A percentile compares a stretch with the other conserved stretches of the same genome.
Evolutionary conservation across 768 basidiomycete genomes (phyloP).

Genomic region (Russula sp.): DNA sequence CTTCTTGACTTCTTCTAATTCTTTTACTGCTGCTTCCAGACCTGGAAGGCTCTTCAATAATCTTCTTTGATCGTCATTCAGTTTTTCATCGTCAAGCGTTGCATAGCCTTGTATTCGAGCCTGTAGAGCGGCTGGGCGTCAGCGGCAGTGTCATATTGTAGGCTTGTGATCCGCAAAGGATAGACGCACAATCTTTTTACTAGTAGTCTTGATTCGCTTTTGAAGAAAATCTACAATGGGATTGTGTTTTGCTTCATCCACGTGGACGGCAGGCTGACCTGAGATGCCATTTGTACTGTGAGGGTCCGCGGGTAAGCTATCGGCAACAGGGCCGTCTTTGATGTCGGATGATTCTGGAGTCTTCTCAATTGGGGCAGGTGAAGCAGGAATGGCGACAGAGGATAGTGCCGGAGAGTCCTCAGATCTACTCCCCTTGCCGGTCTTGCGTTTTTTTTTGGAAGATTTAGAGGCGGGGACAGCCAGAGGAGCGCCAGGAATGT

Average conservation of each 20-base stretch:
- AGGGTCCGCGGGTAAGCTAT: conserved; percentile 12
- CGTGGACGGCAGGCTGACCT: conserved; percentile 20
- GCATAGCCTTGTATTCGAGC: conserved; percentile 67
- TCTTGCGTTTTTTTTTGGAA: conserved; percentile 63
- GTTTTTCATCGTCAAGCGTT: conserved; percentile 54
- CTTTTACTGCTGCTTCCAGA: conserved; percentile 73
- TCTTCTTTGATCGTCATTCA: conserved; percentile 85
- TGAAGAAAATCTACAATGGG: conserved; percentile 72
- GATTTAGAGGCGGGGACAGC: conserved; percentile 52
- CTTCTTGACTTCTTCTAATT: conserved; percentile 78
- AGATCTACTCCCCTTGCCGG: conserved; percentile 32
- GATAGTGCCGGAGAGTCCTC: conserved; percentile 29
- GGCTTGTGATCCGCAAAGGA: conserved; percentile 18
- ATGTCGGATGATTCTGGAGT: conserved; percentile 12
- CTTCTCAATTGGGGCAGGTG: conserved; percentile 14
- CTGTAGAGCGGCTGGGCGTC: conserved; percentile 33
- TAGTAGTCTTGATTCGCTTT: conserved; percentile 68
- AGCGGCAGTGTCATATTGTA: conserved; percentile 5
- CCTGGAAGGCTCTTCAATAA: conserved; percentile 63
- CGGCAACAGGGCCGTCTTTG: conserved; percentile 12
- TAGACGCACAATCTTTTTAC: conserved; percentile 73
- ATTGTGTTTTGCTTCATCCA: conserved; percentile 43
- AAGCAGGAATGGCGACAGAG: conserved; percentile 21
- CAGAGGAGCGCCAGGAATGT: conserved; percentile 74
- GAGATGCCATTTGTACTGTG: conserved; percentile 13